Percentiles rank a stretch among this genome's conserved stretches.
These are phyloP conservation scores for Durotheca rogersii DNA, from an alignment of 495 filamentous ascomycete genomes.

Conservation along the genomic window DNA sequence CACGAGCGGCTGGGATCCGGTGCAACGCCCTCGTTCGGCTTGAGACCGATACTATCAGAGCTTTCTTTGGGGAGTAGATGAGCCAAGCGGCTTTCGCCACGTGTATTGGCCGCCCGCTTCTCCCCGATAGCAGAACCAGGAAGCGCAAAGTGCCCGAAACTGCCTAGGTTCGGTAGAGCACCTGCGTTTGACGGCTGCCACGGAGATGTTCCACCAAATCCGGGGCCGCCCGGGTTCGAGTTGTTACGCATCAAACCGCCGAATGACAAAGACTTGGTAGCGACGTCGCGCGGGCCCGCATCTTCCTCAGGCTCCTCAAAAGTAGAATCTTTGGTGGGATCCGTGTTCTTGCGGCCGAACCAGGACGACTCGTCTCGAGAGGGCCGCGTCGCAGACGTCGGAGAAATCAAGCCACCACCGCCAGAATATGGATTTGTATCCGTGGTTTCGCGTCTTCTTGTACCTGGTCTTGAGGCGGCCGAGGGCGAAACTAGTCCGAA, in stretches of 20 bases:
- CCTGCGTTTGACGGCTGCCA: constrained; percentile 60
- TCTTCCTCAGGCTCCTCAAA: constrained; percentile 52
- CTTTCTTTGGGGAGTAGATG: constrained; percentile 78
- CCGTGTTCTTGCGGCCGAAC: constrained; percentile 72
- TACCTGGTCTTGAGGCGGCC: constrained; percentile 63
- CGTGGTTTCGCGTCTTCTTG: constrained; percentile 81
- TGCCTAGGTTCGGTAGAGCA: constrained; percentile 71
- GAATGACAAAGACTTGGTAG: constrained; percentile 45
- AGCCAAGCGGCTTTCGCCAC: constrained; percentile 81
- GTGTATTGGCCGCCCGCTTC: constrained; percentile 68
- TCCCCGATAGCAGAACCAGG: constrained; percentile 58
- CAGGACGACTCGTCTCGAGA: constrained; percentile 57
- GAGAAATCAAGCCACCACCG: constrained; percentile 48
- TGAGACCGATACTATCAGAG: constrained; percentile 60
- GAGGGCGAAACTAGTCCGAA: constrained; percentile 63
- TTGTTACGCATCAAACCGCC: constrained; percentile 67
- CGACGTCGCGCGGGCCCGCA: constrained; percentile 10
- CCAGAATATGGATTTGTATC: constrained; percentile 70
- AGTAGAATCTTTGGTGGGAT: constrained; percentile 49
- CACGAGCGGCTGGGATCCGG: constrained; percentile 43
- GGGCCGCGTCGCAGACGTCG: constrained; percentile 52
- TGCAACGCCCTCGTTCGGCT: constrained; percentile 36
- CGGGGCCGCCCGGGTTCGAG: constrained; percentile 46
- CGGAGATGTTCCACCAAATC: constrained; percentile 60
- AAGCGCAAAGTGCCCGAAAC: constrained; percentile 83